Evolutionary conservation across 169 alveolate genomes (phyloP), one percentile per base, ranked within the genome.

Genomic region (Plasmodium gaboni): DNA sequence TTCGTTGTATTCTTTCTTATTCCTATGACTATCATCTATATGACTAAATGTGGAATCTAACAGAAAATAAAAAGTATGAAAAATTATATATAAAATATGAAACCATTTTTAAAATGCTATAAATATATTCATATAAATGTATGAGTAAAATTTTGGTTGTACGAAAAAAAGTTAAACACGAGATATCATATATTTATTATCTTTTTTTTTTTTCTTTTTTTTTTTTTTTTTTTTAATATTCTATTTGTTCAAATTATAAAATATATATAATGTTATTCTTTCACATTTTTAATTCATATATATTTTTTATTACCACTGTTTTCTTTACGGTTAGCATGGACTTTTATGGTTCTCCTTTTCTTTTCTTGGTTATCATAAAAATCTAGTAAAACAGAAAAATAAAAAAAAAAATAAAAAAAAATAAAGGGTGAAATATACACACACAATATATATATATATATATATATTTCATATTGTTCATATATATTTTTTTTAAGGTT

Each of bases 271-370:
- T 32, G 9, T 32, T 32, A 32, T 4, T 32, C 9, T 1, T 32
- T 32, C 44, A 32, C 7, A 32, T 32, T 32, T 32, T 32, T 32
- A 32, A 32, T 32, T 32, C 5, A 32, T 32, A 32, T 32, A 32
- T 32, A 32, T 64, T 10, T 26, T 26, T 9, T 8, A 60, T 51
- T 76, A 76, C 88, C 88, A 76, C 51, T 76, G 48, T 15, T 15
- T 63, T 61, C 74, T 64, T 38, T 76, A 53, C 76, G 38, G 46
- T 61, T 63, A 12, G 74, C 32, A 17, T 76, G 76, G 13, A 76
- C 48, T 76, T 68, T 76, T 22, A 76, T 76, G 61, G 61, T 76
- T 32, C 64, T 63, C 50, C 50, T 76, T 46, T 76, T 76, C 57
- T 15, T 28, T 55, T 63, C 74, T 0, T 17, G 44, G 13, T 15